Evolutionary conservation across 768 basidiomycete genomes (phyloP), one percentile per base, ranked within the genome.

Genomic region (Termitomyces sp.): DNA sequence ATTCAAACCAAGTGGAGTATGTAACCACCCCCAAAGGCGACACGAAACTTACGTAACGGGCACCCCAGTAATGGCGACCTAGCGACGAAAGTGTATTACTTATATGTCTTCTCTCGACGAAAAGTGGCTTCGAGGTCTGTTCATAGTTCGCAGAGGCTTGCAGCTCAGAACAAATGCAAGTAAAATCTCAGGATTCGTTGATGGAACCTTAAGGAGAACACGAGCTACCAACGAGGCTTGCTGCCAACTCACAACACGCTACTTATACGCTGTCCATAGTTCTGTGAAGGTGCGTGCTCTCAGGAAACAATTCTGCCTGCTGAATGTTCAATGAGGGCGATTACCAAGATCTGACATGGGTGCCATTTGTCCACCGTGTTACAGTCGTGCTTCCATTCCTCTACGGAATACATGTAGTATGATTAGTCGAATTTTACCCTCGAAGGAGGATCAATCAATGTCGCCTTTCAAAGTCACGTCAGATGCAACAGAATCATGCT

Each of bases 381-480:
- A 12, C 9, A 10, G 10, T 41, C 28, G n/a, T 11, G n/a, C 14
- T 41, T 40, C 50, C 21, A 49, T 64, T 61, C 43, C 57, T 67
- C 55, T 62, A 56, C 52, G 30, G 35, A n/a, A 59, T 60, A 61
- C 56, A 56, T 63, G 23, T 42, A n/a, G 50, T 32, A 56, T 42
- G 49, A 51, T 72, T 66, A 82, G 54, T 80, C 77, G 45, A 75
- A 54, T 66, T 81, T 79, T 59, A 81, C 66, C 65, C 80, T 82
- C 45, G 79, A 70, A 8, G 81, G 79, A 34, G 82, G 82, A n/a
- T 81, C 76, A 39, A 86, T 66, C 53, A 82, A 76, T n/a, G 75
- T 81, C 30, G 79, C 71, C 84, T 87, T 59, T 21, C 17, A 54
- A 12, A 46, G 11, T 10, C 48, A 43, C 17, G 21, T 45, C 40